Evolutionary conservation across 2,329 filamentous ascomycete genomes (phyloP).

Genomic region (Huntiella decipiens): DNA sequence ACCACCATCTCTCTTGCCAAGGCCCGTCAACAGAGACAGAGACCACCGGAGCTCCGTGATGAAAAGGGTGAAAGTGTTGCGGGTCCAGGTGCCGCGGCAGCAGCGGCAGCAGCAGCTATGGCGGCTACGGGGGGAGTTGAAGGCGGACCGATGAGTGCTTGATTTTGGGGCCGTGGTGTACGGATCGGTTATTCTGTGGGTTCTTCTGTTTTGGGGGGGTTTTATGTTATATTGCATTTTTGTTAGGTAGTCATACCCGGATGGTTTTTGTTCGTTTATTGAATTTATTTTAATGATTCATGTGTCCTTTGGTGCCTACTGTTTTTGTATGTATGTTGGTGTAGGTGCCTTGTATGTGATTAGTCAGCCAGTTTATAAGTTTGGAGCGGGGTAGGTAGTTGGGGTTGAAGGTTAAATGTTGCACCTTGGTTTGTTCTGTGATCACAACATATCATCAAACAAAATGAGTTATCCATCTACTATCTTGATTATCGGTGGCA

Average conservation of each 20-base stretch:
- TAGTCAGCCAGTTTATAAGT: no score
- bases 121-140: conserved; percentile 21
- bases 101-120: conserved; percentile 18
- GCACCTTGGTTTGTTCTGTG: not conserved
- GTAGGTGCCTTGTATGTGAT: no score
- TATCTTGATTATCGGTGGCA: conserved; percentile 15
- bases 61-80: conserved; percentile 27
- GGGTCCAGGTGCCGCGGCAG: not conserved
- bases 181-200: not conserved
- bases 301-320: no score
- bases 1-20: conserved; percentile 89
- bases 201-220: conserved; percentile 1
- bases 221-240: conserved; percentile 1
- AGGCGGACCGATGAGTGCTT: conserved; percentile 16
- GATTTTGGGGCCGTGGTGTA: not conserved
- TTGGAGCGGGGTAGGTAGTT: no score
- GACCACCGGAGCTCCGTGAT: conserved; percentile 75
- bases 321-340: no score
- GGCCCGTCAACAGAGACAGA: conserved; percentile 69
- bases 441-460: not conserved
- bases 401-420: not conserved
- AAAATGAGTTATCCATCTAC: conserved; percentile 13
- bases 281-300: not conserved
- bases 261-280: not conserved
- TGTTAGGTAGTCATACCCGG: not conserved